A percentile compares a stretch with the other conserved stretches of the same genome.
These are phyloP conservation scores for Batrachochytrium dendrobatidis DNA, from an alignment of 371 early-diverging fungal species.

Conservation along the genomic window DNA sequence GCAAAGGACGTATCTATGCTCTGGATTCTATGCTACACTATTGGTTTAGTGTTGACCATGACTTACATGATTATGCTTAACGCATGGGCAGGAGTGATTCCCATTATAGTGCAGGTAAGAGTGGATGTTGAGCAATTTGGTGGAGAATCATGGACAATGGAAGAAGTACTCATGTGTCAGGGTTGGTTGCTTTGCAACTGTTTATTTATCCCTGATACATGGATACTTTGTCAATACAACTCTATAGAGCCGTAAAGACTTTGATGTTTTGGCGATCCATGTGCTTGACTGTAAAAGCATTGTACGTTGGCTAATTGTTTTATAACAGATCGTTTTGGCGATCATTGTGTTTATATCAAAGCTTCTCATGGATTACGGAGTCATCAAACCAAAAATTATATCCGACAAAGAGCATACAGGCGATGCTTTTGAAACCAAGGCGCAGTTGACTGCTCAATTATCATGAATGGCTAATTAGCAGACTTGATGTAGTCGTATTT, in stretches of 20 bases:
- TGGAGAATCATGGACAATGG: too few relatives aligned
- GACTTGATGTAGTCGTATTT: slow-evolving; percentile 1
- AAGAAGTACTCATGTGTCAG: slow-evolving; percentile 2
- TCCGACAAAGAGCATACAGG: too few relatives aligned
- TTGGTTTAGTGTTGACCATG: neutral
- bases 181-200: neutral
- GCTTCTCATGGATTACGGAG: neutral
- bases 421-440: too few relatives aligned
- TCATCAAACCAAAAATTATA: neutral
- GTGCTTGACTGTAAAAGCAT: too few relatives aligned
- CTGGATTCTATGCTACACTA: neutral
- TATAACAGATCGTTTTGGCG: neutral
- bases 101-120: neutral
- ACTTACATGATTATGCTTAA: neutral
- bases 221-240: neutral
- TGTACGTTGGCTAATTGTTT: neutral
- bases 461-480: neutral
- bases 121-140: neutral
- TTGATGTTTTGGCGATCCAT: neutral
- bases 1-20: slow-evolving; percentile 2
- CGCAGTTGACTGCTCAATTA: neutral
- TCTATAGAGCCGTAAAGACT: neutral
- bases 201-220: neutral
- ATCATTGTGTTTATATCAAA: neutral
- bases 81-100: slow-evolving; percentile 6